These are phyloP conservation scores for Limnanthes douglasii DNA, from an alignment of 345 rosid species.

Conservation along the genomic window DNA sequence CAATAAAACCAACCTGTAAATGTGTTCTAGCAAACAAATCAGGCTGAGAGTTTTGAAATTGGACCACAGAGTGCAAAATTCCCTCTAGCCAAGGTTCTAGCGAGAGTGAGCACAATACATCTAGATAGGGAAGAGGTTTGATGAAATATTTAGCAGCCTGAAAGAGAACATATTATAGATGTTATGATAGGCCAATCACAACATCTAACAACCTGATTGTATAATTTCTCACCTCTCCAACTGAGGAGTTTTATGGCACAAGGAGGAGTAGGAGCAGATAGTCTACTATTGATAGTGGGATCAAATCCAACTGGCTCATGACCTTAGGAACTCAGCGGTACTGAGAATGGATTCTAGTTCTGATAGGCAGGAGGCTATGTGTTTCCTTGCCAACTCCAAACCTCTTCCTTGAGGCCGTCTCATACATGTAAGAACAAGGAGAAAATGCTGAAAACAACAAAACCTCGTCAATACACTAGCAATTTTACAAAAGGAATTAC, in stretches of 20 bases:
- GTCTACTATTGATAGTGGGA: conserved; percentile 66
- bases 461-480: too few relatives aligned
- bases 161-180: conserved; percentile 10
- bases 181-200: conserved; percentile 14
- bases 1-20: conserved; percentile 55
- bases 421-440: conserved; percentile 69
- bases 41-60: conserved; percentile 81
- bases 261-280: conserved; percentile 92
- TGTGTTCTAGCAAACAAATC: conserved; percentile 91
- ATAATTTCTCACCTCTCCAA: too few relatives aligned
- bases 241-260: conserved; percentile 80
- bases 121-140: conserved; percentile 88
- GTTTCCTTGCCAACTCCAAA: conserved; percentile 79
- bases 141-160: conserved; percentile 81
- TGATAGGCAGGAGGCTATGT: conserved; percentile 61
- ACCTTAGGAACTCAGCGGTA: conserved; percentile 40
- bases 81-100: conserved; percentile 57
- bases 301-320: conserved; percentile 77
- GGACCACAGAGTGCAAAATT: conserved; percentile 57
- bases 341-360: conserved; percentile 54
- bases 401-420: conserved; percentile 97
- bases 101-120: conserved; percentile 53
- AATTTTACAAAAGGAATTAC: too few relatives aligned
- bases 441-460: conserved; percentile 62
- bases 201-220: too few relatives aligned